phyloP scores from a whole-genome alignment of 2,329 filamentous ascomycete genomes.

The Calonectria hongkongensis region DNA sequence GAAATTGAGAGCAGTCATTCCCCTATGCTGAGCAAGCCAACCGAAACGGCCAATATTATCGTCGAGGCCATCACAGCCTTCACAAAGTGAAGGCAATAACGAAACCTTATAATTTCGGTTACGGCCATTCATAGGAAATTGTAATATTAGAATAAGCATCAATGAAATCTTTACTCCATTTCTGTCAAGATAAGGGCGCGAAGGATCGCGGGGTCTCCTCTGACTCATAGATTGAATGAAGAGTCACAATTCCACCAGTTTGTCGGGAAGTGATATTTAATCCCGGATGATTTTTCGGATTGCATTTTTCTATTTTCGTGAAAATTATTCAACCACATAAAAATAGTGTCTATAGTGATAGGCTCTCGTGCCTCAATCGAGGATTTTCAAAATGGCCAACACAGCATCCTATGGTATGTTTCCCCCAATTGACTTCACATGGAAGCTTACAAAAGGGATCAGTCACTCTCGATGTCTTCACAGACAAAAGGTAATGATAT shows the following conservation, averaged over 20 bases:
- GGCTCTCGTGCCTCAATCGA: neutral
- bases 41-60: conserved; percentile 62
- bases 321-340: neutral
- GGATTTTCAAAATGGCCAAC: neutral
- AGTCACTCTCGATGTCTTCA: conserved; percentile 38
- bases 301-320: neutral
- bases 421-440: fast-evolving
- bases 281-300: neutral
- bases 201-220: neutral
- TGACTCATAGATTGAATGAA: neutral
- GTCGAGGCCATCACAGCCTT: conserved; percentile 51
- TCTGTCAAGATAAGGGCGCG: neutral
- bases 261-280: too few relatives aligned
- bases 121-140: neutral
- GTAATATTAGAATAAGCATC: neutral
- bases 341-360: neutral
- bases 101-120: neutral
- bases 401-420: neutral
- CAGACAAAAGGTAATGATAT: conserved; percentile 7
- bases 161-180: conserved; percentile 1
- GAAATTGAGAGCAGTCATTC: conserved; percentile 69
- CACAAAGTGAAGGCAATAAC: neutral
- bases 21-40: conserved; percentile 68
- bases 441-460: too few relatives aligned
- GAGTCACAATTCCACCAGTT: neutral